Evolutionary conservation across 768 basidiomycete genomes (phyloP), one percentile per base, ranked within the genome.

Genomic region (Collybiopsis luxurians): DNA sequence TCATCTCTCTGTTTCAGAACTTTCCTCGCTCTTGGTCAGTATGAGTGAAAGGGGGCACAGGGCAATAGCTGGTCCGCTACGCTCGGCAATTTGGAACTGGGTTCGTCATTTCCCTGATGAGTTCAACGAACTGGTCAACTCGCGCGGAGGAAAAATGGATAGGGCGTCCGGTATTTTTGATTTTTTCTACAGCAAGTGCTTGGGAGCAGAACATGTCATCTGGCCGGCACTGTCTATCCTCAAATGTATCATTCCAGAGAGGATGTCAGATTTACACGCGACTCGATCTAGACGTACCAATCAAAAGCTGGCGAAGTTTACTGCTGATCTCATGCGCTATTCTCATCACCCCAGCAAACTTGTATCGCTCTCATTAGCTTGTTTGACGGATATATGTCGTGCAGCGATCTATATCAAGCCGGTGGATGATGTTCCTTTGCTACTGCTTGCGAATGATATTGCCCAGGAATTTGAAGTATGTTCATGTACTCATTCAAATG

Each of bases 61-160:
- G 13, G 85, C 88, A 1, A 79, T 95, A 47, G 84, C 92, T 0
- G 74, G 81, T 26, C 83, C 88, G 26, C 77, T 96, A 31, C 83
- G 92, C 19, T 78, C 81, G 27, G 91, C 90, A 1, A 75, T 96
- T 26, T 95, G 94, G 93, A 92, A 88, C 60, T 96, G 92, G 92
- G 85, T 95, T 30, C 85, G 89, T 28, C 75, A 82, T 23, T 90
- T 87, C 64, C 87, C 91, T 0, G 72, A 75, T 4, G 91, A 97
- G 66, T 96, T 86, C 67, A 86, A 87, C 53, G 86, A 92, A 7
- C 78, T 83, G 4, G 78, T 93, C 36, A 76, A 80, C 9, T 74
- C 77, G 2, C 78, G 86, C 44, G 83, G 86, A 26, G 23, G 36
- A 13, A 79, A 74, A 44, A 75, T 90, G 12, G 95, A 96, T 57